These are phyloP conservation scores for Phylloporus sp. DNA, from an alignment of 1,284 basidiomycete genomes.

Conservation along the genomic window DNA sequence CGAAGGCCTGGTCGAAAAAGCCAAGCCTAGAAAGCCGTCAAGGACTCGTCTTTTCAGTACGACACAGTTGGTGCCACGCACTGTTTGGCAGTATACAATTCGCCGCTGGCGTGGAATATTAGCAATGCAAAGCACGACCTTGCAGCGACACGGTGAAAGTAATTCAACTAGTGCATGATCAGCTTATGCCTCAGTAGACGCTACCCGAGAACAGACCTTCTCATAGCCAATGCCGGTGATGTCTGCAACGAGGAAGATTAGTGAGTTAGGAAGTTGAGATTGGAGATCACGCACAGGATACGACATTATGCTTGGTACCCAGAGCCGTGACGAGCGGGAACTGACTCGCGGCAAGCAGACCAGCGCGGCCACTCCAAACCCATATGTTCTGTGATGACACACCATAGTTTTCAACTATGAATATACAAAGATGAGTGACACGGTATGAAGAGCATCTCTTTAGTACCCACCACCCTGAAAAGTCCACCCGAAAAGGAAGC, in stretches of 20 bases:
- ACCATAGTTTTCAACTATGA: constrained; percentile 41
- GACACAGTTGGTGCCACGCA: constrained; percentile 15
- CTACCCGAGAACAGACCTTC: constrained; percentile 42
- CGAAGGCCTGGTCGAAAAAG: not conserved
- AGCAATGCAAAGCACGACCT: constrained; percentile 51
- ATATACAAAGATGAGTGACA: not conserved
- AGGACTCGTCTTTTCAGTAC: not conserved
- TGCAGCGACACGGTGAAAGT: constrained; percentile 56
- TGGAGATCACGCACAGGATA: constrained; percentile 49
- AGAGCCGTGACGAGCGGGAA: constrained; percentile 65
- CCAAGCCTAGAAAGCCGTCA: constrained; percentile 16
- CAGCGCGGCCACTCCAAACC: constrained; percentile 55
- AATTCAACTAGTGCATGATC: constrained; percentile 46
- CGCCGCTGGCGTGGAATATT: constrained; percentile 52
- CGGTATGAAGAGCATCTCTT: not conserved
- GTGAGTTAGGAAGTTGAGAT: not conserved
- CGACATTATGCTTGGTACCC: constrained; percentile 66
- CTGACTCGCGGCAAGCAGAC: constrained; percentile 55
- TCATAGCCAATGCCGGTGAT: constrained; percentile 64
- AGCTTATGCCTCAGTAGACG: not conserved
- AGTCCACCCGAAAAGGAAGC: constrained; percentile 50
- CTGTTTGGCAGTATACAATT: constrained; percentile 32
- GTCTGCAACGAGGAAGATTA: constrained; percentile 38
- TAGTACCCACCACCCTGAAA: constrained; percentile 52
- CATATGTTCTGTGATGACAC: constrained; percentile 41